A percentile compares a stretch with the other conserved stretches of the same genome.
phyloP scores from a whole-genome alignment of 805 yeast genomes.

The Yamadazyma nakazawae region DNA sequence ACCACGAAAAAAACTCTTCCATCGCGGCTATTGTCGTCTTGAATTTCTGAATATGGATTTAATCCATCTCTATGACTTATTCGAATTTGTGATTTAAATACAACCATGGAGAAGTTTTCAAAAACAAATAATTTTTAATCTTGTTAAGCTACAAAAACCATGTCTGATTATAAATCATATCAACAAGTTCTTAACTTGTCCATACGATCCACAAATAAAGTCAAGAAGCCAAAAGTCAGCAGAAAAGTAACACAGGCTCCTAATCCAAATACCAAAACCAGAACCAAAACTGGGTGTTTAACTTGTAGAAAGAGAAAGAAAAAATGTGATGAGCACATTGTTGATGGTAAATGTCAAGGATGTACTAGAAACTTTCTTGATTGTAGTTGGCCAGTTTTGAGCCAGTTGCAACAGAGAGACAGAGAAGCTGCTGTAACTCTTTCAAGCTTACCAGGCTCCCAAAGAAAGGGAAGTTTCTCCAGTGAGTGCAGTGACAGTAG shows the following conservation, averaged over 20 bases:
- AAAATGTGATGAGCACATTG: constrained; percentile 54
- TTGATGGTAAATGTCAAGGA: constrained; percentile 43
- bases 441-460: not conserved
- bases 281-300: constrained; percentile 53
- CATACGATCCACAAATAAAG: constrained; percentile 17
- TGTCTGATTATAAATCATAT: constrained; percentile 31
- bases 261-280: constrained; percentile 19
- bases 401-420: constrained; percentile 5
- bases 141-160: not conserved
- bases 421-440: not conserved
- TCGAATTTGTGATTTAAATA: constrained; percentile 3
- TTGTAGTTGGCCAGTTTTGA: constrained; percentile 39
- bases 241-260: constrained; percentile 9
- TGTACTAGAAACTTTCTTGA: constrained; percentile 43
- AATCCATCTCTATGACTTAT: constrained; percentile 7
- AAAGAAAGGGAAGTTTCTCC: constrained; percentile 4
- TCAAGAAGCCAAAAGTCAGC: constrained; percentile 15
- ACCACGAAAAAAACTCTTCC: not conserved
- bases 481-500: constrained; percentile 9
- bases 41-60: constrained; percentile 2
- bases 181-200: constrained; percentile 36
- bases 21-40: constrained; percentile 6
- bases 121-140: not conserved
- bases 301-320: constrained; percentile 63
- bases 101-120: not conserved